Evolutionary conservation across 305 asterid genomes (phyloP).

Genomic region (Nicotiana rustica): DNA sequence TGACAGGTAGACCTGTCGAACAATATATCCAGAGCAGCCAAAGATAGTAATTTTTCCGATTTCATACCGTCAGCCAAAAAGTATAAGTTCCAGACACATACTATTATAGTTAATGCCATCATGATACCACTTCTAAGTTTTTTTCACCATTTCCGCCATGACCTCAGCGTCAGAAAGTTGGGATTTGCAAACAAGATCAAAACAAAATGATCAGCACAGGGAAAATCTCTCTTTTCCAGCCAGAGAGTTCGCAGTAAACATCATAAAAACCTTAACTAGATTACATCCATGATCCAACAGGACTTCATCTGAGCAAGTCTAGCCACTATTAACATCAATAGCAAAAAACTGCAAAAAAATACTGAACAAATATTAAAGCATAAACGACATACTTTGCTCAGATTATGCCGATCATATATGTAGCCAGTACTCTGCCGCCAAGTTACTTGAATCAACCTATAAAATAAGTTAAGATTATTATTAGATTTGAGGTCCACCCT

Average conservation of each 20-base stretch:
- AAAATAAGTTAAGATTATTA: slow-evolving; percentile 39
- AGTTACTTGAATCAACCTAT: slow-evolving; percentile 90
- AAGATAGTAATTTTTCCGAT: background rate
- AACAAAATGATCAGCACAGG: background rate
- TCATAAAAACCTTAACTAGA: background rate
- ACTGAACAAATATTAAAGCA: slow-evolving; percentile 5
- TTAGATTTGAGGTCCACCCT: background rate
- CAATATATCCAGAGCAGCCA: background rate
- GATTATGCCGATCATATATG: slow-evolving; percentile 74
- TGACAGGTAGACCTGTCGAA: background rate
- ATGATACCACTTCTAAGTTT: background rate
- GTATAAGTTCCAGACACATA: slow-evolving; percentile 7
- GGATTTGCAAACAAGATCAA: background rate
- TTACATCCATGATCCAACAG: background rate
- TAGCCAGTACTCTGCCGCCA: slow-evolving; percentile 86
- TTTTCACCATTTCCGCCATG: slow-evolving; percentile 12
- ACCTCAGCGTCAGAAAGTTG: slow-evolving; percentile 25
- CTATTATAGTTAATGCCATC: background rate
- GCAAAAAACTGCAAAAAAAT: background rate
- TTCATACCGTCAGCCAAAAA: background rate
- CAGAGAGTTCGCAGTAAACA: background rate
- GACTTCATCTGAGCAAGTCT: slow-evolving; percentile 22
- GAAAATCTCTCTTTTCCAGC: background rate
- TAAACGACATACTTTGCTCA: slow-evolving; percentile 68
- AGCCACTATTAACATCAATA: background rate